Evolutionary conservation across 768 basidiomycete genomes (phyloP).

Genomic region (Suillus luteus): DNA sequence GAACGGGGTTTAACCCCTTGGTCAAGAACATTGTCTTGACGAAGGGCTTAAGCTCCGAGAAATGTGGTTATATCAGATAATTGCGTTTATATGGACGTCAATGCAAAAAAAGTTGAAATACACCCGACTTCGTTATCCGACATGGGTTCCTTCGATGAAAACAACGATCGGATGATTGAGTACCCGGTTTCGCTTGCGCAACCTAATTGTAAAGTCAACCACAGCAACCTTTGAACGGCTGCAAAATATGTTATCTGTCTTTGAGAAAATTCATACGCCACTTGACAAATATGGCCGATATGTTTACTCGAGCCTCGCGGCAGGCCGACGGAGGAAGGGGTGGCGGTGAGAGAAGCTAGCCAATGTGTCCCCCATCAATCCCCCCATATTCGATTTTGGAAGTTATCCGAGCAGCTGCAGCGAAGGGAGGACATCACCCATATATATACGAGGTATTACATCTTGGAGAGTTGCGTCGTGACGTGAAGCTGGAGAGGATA

Average conservation of each 20-base stretch:
- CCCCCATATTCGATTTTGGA: neutral
- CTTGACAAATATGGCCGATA: neutral
- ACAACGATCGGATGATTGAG: constrained; percentile 29
- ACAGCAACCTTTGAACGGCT: neutral
- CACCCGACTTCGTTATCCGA: constrained; percentile 72
- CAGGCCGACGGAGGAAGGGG: neutral
- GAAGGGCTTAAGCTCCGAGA: neutral
- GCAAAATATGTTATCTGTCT: neutral
- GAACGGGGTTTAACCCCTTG: neutral
- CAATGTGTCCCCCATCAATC: neutral
- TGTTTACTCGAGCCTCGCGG: neutral
- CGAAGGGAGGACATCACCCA: neutral
- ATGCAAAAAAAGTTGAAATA: constrained; percentile 75
- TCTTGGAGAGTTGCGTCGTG: neutral
- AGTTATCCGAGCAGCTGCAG: neutral
- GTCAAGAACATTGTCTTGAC: constrained; percentile 44
- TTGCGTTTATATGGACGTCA: constrained; percentile 84
- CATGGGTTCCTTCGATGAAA: constrained; percentile 10
- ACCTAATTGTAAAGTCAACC: constrained; percentile 44
- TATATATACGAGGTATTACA: neutral
- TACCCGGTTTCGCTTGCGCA: constrained; percentile 93
- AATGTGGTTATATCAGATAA: constrained; percentile 90
- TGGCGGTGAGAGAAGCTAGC: neutral
- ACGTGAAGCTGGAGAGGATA: neutral
- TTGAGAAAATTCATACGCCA: neutral